Evolutionary conservation across 768 basidiomycete species (phyloP).

Genomic region (Auricularia auricula-judae): DNA sequence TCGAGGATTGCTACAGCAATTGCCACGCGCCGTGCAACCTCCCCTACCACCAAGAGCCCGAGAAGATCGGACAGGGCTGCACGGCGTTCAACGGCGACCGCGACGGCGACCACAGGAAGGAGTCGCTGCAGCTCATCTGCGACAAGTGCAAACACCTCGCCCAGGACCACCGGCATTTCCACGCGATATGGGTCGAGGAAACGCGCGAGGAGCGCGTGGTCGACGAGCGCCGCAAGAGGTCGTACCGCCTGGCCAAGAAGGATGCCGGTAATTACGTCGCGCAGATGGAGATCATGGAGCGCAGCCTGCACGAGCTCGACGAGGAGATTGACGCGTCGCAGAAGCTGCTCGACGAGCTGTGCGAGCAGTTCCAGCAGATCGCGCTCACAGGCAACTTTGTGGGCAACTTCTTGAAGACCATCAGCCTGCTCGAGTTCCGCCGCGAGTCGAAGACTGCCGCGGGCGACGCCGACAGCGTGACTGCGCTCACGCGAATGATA

Average conservation of each 20-base stretch:
- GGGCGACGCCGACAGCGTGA: background rate
- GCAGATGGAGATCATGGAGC: background rate
- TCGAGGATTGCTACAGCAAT: background rate
- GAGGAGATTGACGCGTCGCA: background rate
- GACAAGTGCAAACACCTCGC: constrained; percentile 10
- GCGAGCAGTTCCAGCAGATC: background rate
- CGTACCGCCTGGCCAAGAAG: background rate
- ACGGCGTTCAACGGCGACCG: background rate
- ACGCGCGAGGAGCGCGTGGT: constrained; percentile 3
- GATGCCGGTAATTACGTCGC: background rate
- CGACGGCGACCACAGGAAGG: background rate
- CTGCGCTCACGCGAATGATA: background rate
- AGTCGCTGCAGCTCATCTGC: background rate
- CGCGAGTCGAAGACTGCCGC: background rate
- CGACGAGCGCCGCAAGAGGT: constrained; percentile 8
- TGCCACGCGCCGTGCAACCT: background rate
- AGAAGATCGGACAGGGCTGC: background rate
- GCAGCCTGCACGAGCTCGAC: background rate
- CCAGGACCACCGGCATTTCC: constrained; percentile 10
- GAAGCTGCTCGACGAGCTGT: background rate
- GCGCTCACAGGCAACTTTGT: background rate
- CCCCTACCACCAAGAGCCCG: background rate
- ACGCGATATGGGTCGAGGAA: constrained; percentile 8
- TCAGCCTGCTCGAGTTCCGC: background rate
- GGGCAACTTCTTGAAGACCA: background rate